Percentiles rank a stretch among this genome's conserved stretches.
These are phyloP conservation scores for Tricholoma flavovirens DNA, from an alignment of 768 basidiomycete species.

Conservation along the genomic window DNA sequence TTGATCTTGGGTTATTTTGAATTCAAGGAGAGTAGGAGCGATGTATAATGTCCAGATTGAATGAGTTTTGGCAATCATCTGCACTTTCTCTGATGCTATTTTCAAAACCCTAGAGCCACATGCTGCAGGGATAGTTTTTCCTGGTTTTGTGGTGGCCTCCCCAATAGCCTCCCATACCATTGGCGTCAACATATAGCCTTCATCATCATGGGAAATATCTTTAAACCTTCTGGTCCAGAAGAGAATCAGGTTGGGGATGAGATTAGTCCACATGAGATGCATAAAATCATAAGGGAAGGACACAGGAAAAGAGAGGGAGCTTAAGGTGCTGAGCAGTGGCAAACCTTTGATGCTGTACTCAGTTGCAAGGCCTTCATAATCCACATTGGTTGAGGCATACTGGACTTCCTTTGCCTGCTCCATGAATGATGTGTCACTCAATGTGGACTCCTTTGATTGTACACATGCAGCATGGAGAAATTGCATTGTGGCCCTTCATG, in stretches of 20 bases:
- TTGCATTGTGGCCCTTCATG: too few species aligned
- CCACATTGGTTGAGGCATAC: too few species aligned
- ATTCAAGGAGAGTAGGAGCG: constrained; percentile 34
- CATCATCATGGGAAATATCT: not conserved
- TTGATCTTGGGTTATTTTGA: constrained; percentile 18
- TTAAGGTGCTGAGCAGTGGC: constrained; percentile 7
- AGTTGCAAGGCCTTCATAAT: too few species aligned
- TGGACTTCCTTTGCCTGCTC: too few species aligned
- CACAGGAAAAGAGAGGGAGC: constrained; percentile 23
- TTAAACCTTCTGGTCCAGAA: constrained; percentile 29
- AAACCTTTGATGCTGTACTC: too few species aligned
- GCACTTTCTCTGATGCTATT: not conserved
- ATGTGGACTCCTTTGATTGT: constrained; percentile 8
- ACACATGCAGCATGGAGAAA: too few species aligned
- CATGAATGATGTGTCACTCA: not conserved
- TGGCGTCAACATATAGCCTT: not conserved
- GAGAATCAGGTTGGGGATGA: constrained; percentile 27
- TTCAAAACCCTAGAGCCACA: constrained; percentile 1
- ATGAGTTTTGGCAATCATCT: constrained; percentile 30
- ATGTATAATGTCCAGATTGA: constrained; percentile 34
- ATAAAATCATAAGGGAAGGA: constrained; percentile 38
- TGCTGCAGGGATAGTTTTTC: not conserved
- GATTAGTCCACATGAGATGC: constrained; percentile 37
- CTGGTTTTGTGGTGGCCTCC: too few species aligned
- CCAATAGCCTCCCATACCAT: too few species aligned